A percentile compares a stretch with the other conserved stretches of the same genome.
Conservation (phyloP, 257 asterid genomes). For the Gentiana straminea region DNA sequence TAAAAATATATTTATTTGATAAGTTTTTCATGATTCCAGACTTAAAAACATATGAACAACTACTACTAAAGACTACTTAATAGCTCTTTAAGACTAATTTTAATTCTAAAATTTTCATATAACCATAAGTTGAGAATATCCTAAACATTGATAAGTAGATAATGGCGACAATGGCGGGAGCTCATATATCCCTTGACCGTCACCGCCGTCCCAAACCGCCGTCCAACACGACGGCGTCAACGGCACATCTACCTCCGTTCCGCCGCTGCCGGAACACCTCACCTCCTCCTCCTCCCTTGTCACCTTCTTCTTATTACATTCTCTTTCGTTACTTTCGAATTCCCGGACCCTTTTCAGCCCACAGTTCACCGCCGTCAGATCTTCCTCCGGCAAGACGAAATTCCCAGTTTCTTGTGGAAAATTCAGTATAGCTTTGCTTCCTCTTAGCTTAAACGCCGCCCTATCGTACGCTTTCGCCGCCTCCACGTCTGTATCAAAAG, state of each 20-base stretch:
- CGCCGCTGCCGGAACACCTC: background rate
- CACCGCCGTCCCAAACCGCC: conserved; percentile 70
- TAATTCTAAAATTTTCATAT: conserved; percentile 4
- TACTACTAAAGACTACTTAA: no score
- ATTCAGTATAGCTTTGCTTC: conserved; percentile 36
- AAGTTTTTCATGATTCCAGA: no score
- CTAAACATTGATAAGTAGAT: conserved; percentile 32
- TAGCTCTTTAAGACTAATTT: conserved; percentile 1
- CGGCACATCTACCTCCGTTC: conserved; percentile 28
- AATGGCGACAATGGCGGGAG: conserved; percentile 75
- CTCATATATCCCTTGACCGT: conserved; percentile 71
- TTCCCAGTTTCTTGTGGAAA: conserved; percentile 66
- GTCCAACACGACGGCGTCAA: conserved; percentile 87
- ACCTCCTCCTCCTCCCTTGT: conserved; percentile 29
- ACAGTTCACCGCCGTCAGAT: conserved; percentile 2
- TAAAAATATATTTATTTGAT: no score
- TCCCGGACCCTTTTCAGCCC: conserved; percentile 49
- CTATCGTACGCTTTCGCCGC: conserved; percentile 37
- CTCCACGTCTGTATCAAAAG: conserved; percentile 29
- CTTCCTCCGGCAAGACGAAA: conserved; percentile 11
- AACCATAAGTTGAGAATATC: conserved; percentile 28
- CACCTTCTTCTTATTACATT: conserved; percentile 24
- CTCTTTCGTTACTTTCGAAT: conserved; percentile 10
- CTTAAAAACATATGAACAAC: no score
- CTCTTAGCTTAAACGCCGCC: conserved; percentile 34